Conservation (phyloP, 2,329 filamentous ascomycete genomes). For the Ceratocystis cacaofunesta region DNA sequence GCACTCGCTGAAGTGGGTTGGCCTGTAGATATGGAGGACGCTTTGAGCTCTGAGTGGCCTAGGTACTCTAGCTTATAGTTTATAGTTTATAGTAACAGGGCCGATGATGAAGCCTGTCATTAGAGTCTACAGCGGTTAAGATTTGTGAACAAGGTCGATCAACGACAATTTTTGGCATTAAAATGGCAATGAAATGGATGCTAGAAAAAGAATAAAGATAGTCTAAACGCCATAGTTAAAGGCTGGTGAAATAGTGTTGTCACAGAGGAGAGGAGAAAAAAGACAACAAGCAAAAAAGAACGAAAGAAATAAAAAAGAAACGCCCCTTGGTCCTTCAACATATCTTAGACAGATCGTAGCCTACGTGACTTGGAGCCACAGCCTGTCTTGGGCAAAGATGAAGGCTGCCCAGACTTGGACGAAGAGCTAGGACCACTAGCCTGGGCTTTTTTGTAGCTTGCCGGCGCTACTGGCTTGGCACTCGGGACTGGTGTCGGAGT, state of each 20-base stretch:
- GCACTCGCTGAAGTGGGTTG: conserved; percentile 16
- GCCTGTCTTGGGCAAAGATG: background rate
- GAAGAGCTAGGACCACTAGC: background rate
- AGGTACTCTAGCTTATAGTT: too few relatives aligned
- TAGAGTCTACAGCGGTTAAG: background rate
- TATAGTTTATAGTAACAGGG: too few relatives aligned
- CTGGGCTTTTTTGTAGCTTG: background rate
- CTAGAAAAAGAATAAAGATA: background rate
- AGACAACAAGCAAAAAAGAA: background rate
- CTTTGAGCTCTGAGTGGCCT: too few relatives aligned
- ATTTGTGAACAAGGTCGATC: background rate
- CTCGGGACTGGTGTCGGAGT: background rate
- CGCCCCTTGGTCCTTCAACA: background rate
- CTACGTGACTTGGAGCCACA: background rate
- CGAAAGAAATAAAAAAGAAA: background rate
- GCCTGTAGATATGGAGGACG: background rate
- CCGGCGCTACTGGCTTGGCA: background rate
- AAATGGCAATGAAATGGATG: background rate
- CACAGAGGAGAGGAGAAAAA: background rate
- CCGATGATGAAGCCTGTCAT: too few relatives aligned
- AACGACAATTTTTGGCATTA: background rate
- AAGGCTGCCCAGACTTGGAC: background rate
- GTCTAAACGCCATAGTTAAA: too few relatives aligned
- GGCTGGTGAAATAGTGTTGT: too few relatives aligned
- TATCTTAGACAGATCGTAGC: background rate